Conservation (phyloP, 108 stramenopile genomes). For the Nannochloropsis oceanica region DNA sequence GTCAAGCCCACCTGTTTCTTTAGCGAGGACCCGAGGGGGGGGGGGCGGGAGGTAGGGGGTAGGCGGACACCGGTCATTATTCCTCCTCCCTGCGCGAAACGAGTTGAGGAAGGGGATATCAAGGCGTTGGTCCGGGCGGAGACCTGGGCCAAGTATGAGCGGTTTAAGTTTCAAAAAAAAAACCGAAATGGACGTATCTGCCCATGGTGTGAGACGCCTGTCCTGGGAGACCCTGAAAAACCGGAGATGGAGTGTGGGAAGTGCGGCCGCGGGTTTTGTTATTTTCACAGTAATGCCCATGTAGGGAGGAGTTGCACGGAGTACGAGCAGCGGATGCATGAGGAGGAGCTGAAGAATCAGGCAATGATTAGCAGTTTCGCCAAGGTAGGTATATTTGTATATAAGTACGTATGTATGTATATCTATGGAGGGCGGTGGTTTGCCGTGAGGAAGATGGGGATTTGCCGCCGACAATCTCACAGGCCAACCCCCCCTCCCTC, state of each 20-base stretch:
- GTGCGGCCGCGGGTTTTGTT: slow-evolving; percentile 40
- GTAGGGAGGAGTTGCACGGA: slow-evolving; percentile 24
- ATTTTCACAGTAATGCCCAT: slow-evolving; percentile 46
- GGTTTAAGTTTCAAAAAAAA: slow-evolving; percentile 28
- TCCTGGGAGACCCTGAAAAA: slow-evolving; percentile 14
- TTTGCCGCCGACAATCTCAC: not conserved
- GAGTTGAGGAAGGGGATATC: not conserved
- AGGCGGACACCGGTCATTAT: not conserved
- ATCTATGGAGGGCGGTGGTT: not conserved
- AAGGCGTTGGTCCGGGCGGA: not conserved
- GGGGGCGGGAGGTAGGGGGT: not conserved
- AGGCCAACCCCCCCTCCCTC: not conserved
- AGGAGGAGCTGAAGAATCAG: slow-evolving; percentile 25
- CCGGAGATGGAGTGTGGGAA: slow-evolving; percentile 30
- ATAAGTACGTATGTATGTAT: not conserved
- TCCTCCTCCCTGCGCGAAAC: not conserved
- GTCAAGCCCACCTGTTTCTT: slow-evolving; percentile 1
- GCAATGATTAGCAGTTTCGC: slow-evolving; percentile 20
- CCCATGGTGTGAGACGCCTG: slow-evolving; percentile 33
- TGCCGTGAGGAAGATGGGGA: not conserved
- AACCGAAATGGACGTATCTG: slow-evolving; percentile 42
- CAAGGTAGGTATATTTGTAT: not conserved
- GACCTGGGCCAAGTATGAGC: slow-evolving; percentile 26
- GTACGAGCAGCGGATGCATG: slow-evolving; percentile 31
- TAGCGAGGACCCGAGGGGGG: not conserved